phyloP scores from a whole-genome alignment of 75 land plant genomes.

The Adiantum capillusveneris region DNA sequence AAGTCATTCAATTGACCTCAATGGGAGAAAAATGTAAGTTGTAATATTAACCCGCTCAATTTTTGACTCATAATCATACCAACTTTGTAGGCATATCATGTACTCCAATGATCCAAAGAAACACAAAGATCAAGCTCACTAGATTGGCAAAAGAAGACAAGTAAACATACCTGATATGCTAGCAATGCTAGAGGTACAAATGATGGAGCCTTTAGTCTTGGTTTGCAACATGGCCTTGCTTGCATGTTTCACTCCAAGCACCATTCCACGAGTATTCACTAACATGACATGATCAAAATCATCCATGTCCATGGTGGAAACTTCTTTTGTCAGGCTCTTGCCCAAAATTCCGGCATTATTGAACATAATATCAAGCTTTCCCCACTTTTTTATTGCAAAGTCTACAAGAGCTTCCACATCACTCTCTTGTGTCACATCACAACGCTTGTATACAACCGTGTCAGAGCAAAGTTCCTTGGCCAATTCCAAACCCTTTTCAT shows the following conservation, averaged over 20 bases:
- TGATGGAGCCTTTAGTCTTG: constrained; percentile 22
- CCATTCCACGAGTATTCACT: constrained; percentile 31
- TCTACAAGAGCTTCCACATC: constrained; percentile 41
- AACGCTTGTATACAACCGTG: constrained; percentile 24
- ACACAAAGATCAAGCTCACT: too few species aligned
- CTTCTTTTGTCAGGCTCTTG: constrained; percentile 13
- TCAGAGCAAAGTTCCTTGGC: constrained; percentile 21
- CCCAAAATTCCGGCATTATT: constrained; percentile 53
- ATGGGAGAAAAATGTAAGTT: too few species aligned
- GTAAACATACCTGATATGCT: background rate
- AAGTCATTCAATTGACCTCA: too few species aligned
- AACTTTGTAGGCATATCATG: too few species aligned
- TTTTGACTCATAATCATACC: too few species aligned
- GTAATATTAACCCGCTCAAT: too few species aligned
- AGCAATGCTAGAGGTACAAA: constrained; percentile 42
- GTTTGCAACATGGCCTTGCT: constrained; percentile 36
- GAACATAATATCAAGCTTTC: constrained; percentile 42
- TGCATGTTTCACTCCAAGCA: constrained; percentile 38
- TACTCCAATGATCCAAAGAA: too few species aligned
- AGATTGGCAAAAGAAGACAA: background rate
- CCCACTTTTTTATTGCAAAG: constrained; percentile 17
- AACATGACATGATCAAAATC: constrained; percentile 27
- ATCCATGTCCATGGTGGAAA: constrained; percentile 3
- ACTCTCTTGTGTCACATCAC: constrained; percentile 52
- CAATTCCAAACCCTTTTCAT: constrained; percentile 14